These are phyloP conservation scores for Aspergillus chevalieri DNA, from an alignment of 2,329 filamentous ascomycete genomes.

Conservation along the genomic window DNA sequence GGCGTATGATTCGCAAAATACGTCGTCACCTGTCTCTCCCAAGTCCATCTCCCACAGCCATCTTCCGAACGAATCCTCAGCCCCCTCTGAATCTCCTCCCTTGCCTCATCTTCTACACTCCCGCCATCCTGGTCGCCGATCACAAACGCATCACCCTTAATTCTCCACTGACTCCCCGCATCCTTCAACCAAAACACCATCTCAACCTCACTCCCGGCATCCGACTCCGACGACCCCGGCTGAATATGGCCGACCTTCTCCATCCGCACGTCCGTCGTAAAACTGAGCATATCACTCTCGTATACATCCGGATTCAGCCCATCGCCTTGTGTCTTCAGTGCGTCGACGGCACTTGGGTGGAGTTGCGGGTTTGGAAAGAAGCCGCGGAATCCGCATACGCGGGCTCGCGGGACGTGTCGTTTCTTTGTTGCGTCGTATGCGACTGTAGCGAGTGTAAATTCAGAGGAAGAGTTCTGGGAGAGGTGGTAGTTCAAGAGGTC, in stretches of 20 bases:
- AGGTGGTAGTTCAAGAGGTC: constrained; percentile 20
- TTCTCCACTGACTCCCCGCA: constrained; percentile 71
- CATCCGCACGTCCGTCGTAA: constrained; percentile 88
- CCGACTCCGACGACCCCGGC: constrained; percentile 27
- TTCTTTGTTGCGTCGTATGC: constrained; percentile 9
- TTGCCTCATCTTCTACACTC: constrained; percentile 40
- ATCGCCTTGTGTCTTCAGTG: constrained; percentile 42
- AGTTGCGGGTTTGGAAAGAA: constrained; percentile 64
- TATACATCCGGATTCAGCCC: constrained; percentile 60
- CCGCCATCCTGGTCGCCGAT: constrained; percentile 63
- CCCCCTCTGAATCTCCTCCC: constrained; percentile 56
- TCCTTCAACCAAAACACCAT: constrained; percentile 74
- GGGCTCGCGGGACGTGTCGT: constrained; percentile 24
- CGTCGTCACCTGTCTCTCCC: constrained; percentile 70
- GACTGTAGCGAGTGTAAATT: constrained; percentile 25
- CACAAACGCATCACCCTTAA: constrained; percentile 70
- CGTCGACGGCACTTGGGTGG: constrained; percentile 67
- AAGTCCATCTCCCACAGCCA: constrained; percentile 58
- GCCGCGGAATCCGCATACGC: constrained; percentile 78
- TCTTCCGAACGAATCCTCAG: constrained; percentile 37
- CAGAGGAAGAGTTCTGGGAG: constrained; percentile 14
- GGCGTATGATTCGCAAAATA: constrained; percentile 89
- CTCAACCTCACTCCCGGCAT: constrained; percentile 66
- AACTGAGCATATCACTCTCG: constrained; percentile 70
- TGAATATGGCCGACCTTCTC: constrained; percentile 68